Percentiles rank a stretch among this genome's conserved stretches.
Evolutionary conservation across 371 early-diverging fungal genomes (phyloP).

Genomic region (Mortierella sp.): DNA sequence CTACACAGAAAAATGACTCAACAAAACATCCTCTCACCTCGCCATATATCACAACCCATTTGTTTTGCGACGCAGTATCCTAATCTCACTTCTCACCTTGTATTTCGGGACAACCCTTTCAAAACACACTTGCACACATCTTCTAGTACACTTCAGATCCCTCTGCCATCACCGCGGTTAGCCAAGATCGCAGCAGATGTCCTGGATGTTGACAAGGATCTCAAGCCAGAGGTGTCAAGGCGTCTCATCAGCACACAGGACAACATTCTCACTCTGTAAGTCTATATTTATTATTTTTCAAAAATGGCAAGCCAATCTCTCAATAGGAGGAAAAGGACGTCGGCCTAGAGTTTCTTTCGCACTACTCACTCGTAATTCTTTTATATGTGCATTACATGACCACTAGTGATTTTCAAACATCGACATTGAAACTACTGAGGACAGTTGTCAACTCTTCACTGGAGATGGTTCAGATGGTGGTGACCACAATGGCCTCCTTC

Average conservation of each 20-base stretch:
- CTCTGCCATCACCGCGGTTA: constrained; percentile 48
- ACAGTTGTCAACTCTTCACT: constrained; percentile 55
- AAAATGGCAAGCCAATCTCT: not conserved
- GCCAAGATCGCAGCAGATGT: constrained; percentile 55
- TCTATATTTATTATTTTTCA: not conserved
- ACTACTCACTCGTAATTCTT: no score
- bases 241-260: constrained; percentile 48
- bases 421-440: constrained; percentile 49
- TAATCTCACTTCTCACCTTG: not conserved
- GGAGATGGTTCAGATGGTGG: constrained; percentile 58
- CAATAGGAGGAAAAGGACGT: no score
- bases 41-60: not conserved
- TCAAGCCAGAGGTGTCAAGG: constrained; percentile 54
- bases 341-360: not conserved
- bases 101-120: not conserved
- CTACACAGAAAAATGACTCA: not conserved
- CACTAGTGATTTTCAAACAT: constrained; percentile 45
- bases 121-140: not conserved
- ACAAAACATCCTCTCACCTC: not conserved
- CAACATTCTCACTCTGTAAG: constrained; percentile 40
- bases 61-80: not conserved
- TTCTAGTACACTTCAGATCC: constrained; percentile 48
- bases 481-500: constrained; percentile 51
- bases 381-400: not conserved
- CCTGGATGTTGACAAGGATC: constrained; percentile 55